Evolutionary conservation across 345 rosid genomes (phyloP), one percentile per base, ranked within the genome.

Genomic region (Citrus inodora): DNA sequence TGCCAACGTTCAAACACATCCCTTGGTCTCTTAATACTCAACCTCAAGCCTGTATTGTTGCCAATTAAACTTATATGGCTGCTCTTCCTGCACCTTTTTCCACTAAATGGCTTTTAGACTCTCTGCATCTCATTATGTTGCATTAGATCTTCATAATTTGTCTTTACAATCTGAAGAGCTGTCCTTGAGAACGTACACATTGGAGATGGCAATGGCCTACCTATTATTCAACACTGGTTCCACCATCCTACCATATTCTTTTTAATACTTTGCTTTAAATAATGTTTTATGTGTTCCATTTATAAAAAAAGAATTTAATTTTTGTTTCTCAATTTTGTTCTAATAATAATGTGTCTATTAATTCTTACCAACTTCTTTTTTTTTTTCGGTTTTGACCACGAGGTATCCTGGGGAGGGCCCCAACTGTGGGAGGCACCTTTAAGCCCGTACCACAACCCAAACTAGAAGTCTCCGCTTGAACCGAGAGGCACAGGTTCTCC

Each of bases 261-360:
- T 40, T 5, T 4, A 16, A 5, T 27, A 32, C 46, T 22, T 76
- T 65, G 3, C 0, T 10, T 33, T 76, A 48, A 53, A 78, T 17
- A 59, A 80, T 42, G 35, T 75, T 59, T 22, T 75, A 0, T 76
- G 75, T 68, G 70, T 46, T 2, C 76, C 42, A 0, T 10, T 1
- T 0, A 75, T 67, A 19, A 9, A 42, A 66, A 27, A 11, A 74
- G 8, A 80, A 80, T 24, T 24, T 75, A 0, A 75, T 75, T 1
- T 80, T 10, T 5, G 28, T 76, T 19, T 46, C 61, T 25, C 3
- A 76, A 25, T 21, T 81, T 2, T 71, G 51, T 21, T 63, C 25
- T 0, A 16, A 58, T 63, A 81, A 77, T 38, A 40, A 71, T 35
- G 68, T 81, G 6, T 33, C 1, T 70, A 33, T 81, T 37, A 81